A percentile compares a stretch with the other conserved stretches of the same genome.
phyloP scores from a whole-genome alignment of 2,329 filamentous ascomycete species.

The Geoglossum cookeanum region DNA sequence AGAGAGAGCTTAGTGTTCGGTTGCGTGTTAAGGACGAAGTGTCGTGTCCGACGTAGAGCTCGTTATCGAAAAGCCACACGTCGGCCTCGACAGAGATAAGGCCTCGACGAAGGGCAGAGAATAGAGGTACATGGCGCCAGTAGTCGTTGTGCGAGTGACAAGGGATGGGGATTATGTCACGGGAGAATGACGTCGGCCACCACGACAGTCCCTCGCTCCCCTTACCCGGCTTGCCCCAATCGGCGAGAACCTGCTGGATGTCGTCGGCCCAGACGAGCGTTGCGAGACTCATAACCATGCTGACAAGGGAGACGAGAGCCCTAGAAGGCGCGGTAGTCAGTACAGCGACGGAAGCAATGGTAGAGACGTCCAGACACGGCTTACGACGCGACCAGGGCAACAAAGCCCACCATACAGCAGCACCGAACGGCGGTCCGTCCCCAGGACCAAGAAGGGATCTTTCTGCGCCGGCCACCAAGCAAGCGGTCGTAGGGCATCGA shows the following conservation, averaged over 20 bases:
- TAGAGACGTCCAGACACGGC: neutral
- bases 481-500: too few relatives aligned
- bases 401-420: neutral
- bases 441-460: too few relatives aligned
- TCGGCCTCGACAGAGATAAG: slow-evolving; percentile 47
- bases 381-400: neutral
- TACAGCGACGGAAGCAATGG: neutral
- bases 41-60: slow-evolving; percentile 46
- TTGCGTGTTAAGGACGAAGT: slow-evolving; percentile 31
- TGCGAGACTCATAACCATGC: neutral
- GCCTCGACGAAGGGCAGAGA: slow-evolving; percentile 21
- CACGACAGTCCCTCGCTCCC: neutral
- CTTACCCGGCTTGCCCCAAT: slow-evolving; percentile 1
- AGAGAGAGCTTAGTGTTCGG: slow-evolving; percentile 41
- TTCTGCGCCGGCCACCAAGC: too few relatives aligned
- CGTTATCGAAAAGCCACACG: slow-evolving; percentile 39
- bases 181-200: slow-evolving; percentile 19
- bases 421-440: neutral
- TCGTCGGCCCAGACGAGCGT: neutral
- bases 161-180: slow-evolving; percentile 19
- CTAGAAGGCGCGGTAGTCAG: neutral
- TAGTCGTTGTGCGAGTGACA: slow-evolving; percentile 27
- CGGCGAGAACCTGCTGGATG: neutral
- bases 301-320: neutral
- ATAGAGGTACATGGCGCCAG: slow-evolving; percentile 22